Base-by-base conservation (phyloP, 768 basidiomycete species). In the Saitozyma sp. region DNA sequence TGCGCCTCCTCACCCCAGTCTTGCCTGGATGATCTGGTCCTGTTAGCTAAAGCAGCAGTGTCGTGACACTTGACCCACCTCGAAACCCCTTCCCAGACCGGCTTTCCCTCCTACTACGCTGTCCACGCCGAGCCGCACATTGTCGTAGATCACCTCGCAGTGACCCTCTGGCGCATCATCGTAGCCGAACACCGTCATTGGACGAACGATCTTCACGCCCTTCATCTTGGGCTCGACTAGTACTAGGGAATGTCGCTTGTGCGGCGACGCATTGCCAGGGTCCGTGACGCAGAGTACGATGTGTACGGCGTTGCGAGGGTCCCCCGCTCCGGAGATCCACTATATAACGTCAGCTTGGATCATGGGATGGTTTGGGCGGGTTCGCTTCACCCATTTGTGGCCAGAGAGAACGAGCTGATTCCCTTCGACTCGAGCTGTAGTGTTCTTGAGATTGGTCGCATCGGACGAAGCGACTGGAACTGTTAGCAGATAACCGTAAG, bases 281-380 rank as follows among this genome's bases (percentile, higher is more conserved):
- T 97, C 92, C 65, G 90, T 92, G 14, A 75, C 62, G 38, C 69
- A 95, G 84, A 99, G 89, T 48, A 98, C 90, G 54, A 99, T 86
- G 76, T 99, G 95, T 10, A 98, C 69, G 61, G 85, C 86, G 64
- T 89, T 89, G 64, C 94, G 84, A 50, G 92, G 92, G 78, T 98
- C 93, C 16, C 93, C 93, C 8, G 94, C 95, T 54, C 94, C 94
- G 38, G 91, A 93, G 78, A 98, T 98, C 89, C 91, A 98, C 91
- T 93, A 62, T 48, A 14, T 9, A 19, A 11, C 29, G 8, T 58
- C n/a, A 46, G 42, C 52, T 11, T 46, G 11, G 45, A 46, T 29
- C 45, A 46, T 46, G 13, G 45, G n/a, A 13, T 46, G 45, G 45
- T 13, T 46, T 17, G 50, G 43, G 42, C 14, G 8, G 61, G 55